Conservation (phyloP, 1,139 yeast species). For the Blastobotrys illinoisensis region DNA sequence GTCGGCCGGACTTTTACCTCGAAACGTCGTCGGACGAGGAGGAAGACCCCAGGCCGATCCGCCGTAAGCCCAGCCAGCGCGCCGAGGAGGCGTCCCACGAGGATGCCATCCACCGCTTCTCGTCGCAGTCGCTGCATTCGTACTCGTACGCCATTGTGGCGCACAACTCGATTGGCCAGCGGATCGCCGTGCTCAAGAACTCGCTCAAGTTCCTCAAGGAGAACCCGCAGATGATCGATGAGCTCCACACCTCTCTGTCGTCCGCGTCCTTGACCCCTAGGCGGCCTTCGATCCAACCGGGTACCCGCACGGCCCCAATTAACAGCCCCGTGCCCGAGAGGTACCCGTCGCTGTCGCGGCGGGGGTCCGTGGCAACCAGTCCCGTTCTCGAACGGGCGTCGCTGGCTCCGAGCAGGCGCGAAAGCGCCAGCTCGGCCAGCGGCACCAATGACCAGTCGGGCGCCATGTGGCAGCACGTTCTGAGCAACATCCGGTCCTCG, state of each 20-base stretch:
- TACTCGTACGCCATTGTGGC: constrained; percentile 80
- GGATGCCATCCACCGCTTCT: constrained; percentile 45
- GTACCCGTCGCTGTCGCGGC: neutral
- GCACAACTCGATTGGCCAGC: constrained; percentile 70
- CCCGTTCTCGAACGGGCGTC: neutral
- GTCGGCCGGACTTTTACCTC: neutral
- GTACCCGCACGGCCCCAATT: neutral
- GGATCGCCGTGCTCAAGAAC: constrained; percentile 68
- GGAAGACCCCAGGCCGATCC: neutral
- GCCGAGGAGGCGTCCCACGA: constrained; percentile 3
- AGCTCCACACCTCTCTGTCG: constrained; percentile 15
- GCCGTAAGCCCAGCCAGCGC: neutral
- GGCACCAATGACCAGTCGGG: constrained; percentile 1
- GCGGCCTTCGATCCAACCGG: too few relatives aligned
- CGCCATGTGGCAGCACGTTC: constrained; percentile 9
- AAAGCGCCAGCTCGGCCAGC: neutral
- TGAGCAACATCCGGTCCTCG: constrained; percentile 21
- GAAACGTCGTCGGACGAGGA: neutral
- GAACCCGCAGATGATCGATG: constrained; percentile 30
- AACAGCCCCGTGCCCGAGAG: neutral
- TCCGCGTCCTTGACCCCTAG: constrained; percentile 7
- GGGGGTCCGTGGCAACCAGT: neutral
- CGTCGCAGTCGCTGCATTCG: constrained; percentile 77
- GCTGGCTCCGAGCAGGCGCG: neutral
- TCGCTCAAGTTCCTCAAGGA: constrained; percentile 68